A percentile compares a stretch with the other conserved stretches of the same genome.
Evolutionary conservation across 495 filamentous ascomycete species (phyloP).

Genomic region (Hypoxylon fragiforme): DNA sequence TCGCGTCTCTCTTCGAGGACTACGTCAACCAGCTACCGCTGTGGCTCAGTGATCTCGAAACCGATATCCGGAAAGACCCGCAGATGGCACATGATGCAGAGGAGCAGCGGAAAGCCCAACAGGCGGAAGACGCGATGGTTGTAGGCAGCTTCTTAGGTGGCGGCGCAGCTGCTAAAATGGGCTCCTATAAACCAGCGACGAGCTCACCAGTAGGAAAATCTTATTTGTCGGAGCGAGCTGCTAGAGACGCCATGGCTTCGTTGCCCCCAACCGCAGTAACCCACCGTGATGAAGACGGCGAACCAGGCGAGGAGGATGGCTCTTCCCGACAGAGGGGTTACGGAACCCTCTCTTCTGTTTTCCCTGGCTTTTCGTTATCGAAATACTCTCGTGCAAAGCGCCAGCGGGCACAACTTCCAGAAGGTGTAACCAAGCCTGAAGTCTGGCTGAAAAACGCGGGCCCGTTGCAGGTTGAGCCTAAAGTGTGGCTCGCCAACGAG

Average conservation of each 20-base stretch:
- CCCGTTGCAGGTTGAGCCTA: constrained; percentile 87
- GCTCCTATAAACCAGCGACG: constrained; percentile 56
- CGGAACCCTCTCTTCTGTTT: constrained; percentile 57
- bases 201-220: constrained; percentile 65
- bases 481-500: constrained; percentile 98
- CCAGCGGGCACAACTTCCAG: constrained; percentile 59
- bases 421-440: constrained; percentile 81
- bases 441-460: constrained; percentile 91
- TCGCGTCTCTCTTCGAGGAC: constrained; percentile 90
- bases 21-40: constrained; percentile 95
- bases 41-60: constrained; percentile 89
- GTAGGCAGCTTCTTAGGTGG: constrained; percentile 80
- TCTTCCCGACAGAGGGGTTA: constrained; percentile 42
- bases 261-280: constrained; percentile 21
- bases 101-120: constrained; percentile 75
- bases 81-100: constrained; percentile 89
- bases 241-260: constrained; percentile 38
- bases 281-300: constrained; percentile 22
- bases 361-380: constrained; percentile 75
- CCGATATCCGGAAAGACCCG: constrained; percentile 90
- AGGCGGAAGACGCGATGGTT: constrained; percentile 81
- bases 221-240: constrained; percentile 53
- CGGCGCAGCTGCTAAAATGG: constrained; percentile 37
- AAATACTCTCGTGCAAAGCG: constrained; percentile 65
- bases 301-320: constrained; percentile 36